Base-by-base conservation (phyloP, 257 asterid species). In the Ligustrum vulgare region DNA sequence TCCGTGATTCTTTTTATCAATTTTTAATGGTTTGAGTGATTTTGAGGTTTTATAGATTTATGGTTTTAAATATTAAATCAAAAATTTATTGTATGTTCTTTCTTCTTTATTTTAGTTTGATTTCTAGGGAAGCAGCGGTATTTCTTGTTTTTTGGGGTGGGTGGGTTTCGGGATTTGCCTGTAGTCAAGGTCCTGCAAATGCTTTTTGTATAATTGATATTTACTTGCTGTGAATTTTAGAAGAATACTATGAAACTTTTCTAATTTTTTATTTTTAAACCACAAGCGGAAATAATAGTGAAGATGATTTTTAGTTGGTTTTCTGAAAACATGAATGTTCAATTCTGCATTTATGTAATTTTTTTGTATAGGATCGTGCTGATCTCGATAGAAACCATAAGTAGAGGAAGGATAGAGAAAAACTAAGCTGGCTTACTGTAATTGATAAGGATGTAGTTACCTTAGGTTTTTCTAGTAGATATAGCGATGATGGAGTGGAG, bases 1-100 rank as follows among this genome's bases (percentile, higher is more conserved):
- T 86, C 85, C 76, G 78, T 75, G 64, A 36, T 65, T 67, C 5
- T 58, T 18, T 41, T 41, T 80, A 10, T 4, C 34, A 0, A 2
- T 43, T 75, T 75, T 62, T 60, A 64, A 58, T 66, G 75, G 70
- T 74, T 79, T 67, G 15, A 67, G 49, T 72, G 74, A 64, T 28
- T 45, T 75, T 78, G 15, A 60, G 35, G 12, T 25, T 37, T 70
- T 66, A 13, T 9, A 28, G 60, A 60, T n/a, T 6, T 67, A n/a
- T 67, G 67, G 31, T 62, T 37, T 41, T 22, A 25, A 28, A 32
- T 69, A 23, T 31, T 37, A 41, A 16, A 49, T 23, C 6, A 18
- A 41, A n/a, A 34, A 18, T 11, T 15, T 28, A 36, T 20, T 15
- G 16, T 15, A 51, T 12, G 56, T 12, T 72, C 28, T 20, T 63